Evolutionary conservation across 768 basidiomycete genomes (phyloP).

Genomic region (Nevesoporus exiguus): DNA sequence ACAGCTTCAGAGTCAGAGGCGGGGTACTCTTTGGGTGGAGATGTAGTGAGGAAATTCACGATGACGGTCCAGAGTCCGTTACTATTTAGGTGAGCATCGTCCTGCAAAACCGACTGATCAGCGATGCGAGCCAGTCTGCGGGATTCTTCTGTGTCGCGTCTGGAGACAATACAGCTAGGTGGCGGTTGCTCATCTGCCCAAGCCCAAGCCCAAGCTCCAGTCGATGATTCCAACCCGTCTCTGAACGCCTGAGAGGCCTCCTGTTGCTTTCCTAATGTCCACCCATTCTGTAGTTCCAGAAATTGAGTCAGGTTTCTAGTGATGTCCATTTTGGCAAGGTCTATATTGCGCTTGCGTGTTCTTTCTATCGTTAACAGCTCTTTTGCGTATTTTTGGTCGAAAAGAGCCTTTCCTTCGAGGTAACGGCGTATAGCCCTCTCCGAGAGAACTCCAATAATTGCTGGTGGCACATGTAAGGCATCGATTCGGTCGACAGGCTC

Average conservation of each 20-base stretch:
- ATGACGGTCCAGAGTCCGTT: constrained; percentile 73
- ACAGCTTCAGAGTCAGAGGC: constrained; percentile 15
- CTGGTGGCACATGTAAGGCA: constrained; percentile 61
- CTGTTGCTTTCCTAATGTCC: constrained; percentile 21
- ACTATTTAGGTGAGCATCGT: constrained; percentile 54
- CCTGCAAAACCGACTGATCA: constrained; percentile 59
- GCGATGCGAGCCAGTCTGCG: constrained; percentile 68
- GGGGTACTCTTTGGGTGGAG: constrained; percentile 43
- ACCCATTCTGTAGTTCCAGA: constrained; percentile 21
- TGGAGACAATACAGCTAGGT: constrained; percentile 86
- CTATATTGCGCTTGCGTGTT: constrained; percentile 59
- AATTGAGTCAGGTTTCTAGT: constrained; percentile 50
- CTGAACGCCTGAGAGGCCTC: constrained; percentile 20
- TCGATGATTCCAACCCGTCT: constrained; percentile 38
- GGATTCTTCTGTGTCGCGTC: constrained; percentile 83
- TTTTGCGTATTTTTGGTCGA: constrained; percentile 65
- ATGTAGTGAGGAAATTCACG: constrained; percentile 57
- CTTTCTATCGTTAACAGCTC: constrained; percentile 59
- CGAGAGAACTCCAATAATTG: constrained; percentile 70
- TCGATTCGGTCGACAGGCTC: constrained; percentile 66
- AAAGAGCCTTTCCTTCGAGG: constrained; percentile 53
- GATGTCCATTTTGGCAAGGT: constrained; percentile 62
- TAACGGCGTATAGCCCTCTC: constrained; percentile 79
- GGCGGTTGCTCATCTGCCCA: constrained; percentile 90
- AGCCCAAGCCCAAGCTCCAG: constrained; percentile 71